A percentile compares a stretch with the other conserved stretches of the same genome.
Evolutionary conservation across 169 alveolate species (phyloP).

Genomic region (Plasmodium cynomolgi): DNA sequence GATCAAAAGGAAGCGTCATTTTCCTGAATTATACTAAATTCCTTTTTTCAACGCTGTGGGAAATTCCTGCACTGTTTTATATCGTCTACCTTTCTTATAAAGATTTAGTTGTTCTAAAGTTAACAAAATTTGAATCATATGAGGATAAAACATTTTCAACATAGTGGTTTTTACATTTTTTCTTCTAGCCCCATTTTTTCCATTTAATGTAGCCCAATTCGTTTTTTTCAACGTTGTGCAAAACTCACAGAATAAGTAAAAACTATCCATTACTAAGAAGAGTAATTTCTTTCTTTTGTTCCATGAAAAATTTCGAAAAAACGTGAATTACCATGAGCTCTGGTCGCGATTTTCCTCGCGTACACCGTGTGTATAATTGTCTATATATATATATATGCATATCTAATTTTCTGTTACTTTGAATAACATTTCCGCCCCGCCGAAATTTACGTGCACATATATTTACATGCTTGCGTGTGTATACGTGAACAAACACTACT

Average conservation of each 20-base stretch:
- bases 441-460: neutral
- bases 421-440: neutral
- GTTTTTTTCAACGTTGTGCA: neutral
- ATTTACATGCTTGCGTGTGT: neutral
- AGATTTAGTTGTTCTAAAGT: neutral
- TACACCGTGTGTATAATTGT: neutral
- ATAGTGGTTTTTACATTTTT: neutral
- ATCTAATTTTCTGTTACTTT: neutral
- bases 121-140: neutral
- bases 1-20: neutral
- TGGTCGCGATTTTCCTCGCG: neutral
- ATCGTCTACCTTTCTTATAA: neutral
- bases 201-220: neutral
- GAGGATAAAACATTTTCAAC: neutral
- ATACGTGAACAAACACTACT: neutral
- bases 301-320: neutral
- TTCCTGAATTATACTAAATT: neutral
- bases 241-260: neutral
- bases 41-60: neutral
- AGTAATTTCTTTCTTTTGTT: neutral
- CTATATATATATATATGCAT: neutral
- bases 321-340: neutral
- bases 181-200: neutral
- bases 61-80: neutral
- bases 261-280: neutral